phyloP scores from a whole-genome alignment of 2,329 filamentous ascomycete genomes.

The Sphaerulina vaccinii region DNA sequence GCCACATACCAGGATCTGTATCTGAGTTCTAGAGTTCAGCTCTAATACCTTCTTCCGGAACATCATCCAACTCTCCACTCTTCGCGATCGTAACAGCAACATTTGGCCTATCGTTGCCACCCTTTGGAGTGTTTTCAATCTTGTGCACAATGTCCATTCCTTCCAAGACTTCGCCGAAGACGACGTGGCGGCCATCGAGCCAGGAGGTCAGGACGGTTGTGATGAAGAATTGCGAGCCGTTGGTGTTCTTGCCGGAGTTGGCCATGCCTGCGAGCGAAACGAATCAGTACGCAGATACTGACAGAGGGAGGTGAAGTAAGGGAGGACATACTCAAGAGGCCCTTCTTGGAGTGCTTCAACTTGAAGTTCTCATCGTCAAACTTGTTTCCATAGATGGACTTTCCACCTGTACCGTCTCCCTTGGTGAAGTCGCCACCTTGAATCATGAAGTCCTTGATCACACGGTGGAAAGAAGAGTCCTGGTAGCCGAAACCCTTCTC shows the following conservation, averaged over 20 bases:
- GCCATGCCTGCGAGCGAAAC: constrained; percentile 70
- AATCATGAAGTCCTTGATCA: constrained; percentile 90
- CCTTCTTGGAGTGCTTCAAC: constrained; percentile 84
- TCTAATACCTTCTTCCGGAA: constrained; percentile 89
- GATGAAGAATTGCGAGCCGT: constrained; percentile 89
- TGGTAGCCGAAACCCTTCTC: constrained; percentile 85
- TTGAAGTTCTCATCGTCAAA: constrained; percentile 94
- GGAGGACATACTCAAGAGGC: constrained; percentile 61
- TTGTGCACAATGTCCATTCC: constrained; percentile 77
- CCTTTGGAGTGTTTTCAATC: constrained; percentile 71
- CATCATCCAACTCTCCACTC: constrained; percentile 79
- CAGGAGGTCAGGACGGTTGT: constrained; percentile 78
- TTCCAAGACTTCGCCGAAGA: constrained; percentile 86
- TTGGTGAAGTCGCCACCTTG: constrained; percentile 87
- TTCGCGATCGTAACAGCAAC: constrained; percentile 73
- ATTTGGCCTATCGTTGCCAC: constrained; percentile 65
- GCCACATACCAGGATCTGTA: background rate
- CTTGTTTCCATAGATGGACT: constrained; percentile 82
- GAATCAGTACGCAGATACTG: background rate
- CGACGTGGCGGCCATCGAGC: constrained; percentile 81
- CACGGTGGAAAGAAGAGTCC: constrained; percentile 81
- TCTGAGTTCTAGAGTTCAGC: constrained; percentile 69
- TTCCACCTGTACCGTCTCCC: constrained; percentile 77
- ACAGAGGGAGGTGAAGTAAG: background rate
- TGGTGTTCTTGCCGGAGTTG: constrained; percentile 81